Percentiles rank a stretch among this genome's conserved stretches.
phyloP scores from a whole-genome alignment of 441 rosid species.

The Biscutella laevigata region DNA sequence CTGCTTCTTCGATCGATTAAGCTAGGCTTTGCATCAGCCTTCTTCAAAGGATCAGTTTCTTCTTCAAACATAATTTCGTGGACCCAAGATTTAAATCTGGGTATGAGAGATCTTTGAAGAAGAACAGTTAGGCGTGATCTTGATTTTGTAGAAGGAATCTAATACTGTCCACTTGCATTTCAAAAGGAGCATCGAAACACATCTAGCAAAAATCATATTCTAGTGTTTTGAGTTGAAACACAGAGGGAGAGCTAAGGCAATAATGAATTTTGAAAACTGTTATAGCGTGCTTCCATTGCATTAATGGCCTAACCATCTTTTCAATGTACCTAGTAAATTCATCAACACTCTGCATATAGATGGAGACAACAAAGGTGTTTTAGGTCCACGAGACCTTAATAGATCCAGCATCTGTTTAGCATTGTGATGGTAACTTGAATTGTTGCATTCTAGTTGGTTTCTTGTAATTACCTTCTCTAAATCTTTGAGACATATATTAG shows the following conservation, averaged over 20 bases:
- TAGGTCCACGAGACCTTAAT: conserved; percentile 46
- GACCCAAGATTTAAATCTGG: conserved; percentile 84
- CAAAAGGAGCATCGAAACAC: conserved; percentile 3
- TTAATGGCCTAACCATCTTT: background rate
- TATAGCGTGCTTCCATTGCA: background rate
- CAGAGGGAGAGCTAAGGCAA: background rate
- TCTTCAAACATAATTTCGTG: conserved; percentile 63
- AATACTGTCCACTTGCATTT: background rate
- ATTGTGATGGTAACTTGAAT: too few relatives aligned
- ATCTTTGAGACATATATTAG: too few relatives aligned
- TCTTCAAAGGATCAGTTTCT: conserved; percentile 39
- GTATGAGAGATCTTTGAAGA: conserved; percentile 61
- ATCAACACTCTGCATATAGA: background rate
- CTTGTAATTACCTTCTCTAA: too few relatives aligned
- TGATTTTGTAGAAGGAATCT: background rate
- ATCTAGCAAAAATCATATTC: background rate
- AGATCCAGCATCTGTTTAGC: too few relatives aligned
- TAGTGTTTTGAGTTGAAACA: background rate
- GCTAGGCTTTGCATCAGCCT: conserved; percentile 49
- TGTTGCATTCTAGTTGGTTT: too few relatives aligned
- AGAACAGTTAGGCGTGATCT: conserved; percentile 15
- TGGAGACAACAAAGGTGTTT: too few relatives aligned
- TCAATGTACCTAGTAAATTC: background rate
- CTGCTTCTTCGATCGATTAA: conserved; percentile 87
- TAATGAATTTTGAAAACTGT: background rate